Conservation (phyloP, 352 stramenopile genomes). For the Pythium folliculosum region DNA sequence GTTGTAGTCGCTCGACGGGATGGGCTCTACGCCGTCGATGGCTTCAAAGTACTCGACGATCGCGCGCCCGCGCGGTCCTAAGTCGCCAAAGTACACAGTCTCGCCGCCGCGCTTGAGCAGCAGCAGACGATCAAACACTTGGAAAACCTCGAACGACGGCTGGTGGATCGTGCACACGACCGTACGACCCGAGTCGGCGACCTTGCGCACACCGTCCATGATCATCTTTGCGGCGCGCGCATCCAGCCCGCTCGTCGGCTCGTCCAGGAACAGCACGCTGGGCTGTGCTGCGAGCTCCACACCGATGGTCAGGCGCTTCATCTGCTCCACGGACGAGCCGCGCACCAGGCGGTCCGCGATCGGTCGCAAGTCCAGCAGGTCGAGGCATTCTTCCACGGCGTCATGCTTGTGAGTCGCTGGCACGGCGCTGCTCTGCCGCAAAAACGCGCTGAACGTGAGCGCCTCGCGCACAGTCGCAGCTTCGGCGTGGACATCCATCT, state of each 20-base stretch:
- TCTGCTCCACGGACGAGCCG: constrained; percentile 55
- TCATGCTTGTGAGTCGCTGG: constrained; percentile 49
- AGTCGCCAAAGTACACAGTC: constrained; percentile 56
- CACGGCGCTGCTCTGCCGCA: constrained; percentile 60
- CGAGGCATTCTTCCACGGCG: constrained; percentile 55
- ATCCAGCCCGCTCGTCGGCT: constrained; percentile 91
- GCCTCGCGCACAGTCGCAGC: constrained; percentile 91
- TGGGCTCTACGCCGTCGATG: constrained; percentile 55
- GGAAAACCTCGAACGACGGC: constrained; percentile 87
- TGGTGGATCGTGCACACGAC: constrained; percentile 91
- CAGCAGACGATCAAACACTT: constrained; percentile 88
- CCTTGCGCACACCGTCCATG: constrained; percentile 88
- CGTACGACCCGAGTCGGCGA: constrained; percentile 79
- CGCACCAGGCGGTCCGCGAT: constrained; percentile 69
- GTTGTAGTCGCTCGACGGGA: constrained; percentile 68
- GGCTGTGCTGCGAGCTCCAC: constrained; percentile 91
- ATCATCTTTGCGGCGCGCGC: constrained; percentile 83
- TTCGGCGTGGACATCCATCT: constrained; percentile 91
- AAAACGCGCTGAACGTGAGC: constrained; percentile 90
- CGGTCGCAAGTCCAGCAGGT: constrained; percentile 53
- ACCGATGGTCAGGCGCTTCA: constrained; percentile 81
- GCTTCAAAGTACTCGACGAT: constrained; percentile 70
- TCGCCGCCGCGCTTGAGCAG: constrained; percentile 77
- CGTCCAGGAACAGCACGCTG: constrained; percentile 89
- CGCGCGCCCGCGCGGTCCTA: constrained; percentile 32